These are phyloP conservation scores for Candida broadrunensis DNA, from an alignment of 805 yeast genomes.

Conservation along the genomic window DNA sequence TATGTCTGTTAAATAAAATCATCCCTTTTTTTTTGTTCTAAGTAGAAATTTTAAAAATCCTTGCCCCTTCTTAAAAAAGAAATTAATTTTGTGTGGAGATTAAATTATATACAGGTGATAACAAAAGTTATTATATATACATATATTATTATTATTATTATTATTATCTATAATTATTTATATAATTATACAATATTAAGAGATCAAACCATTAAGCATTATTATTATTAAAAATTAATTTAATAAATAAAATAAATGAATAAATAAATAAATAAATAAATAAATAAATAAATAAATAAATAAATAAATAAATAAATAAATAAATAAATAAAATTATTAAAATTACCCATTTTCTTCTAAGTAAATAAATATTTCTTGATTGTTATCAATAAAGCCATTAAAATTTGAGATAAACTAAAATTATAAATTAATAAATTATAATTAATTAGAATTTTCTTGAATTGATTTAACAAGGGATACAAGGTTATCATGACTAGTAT, in stretches of 20 bases:
- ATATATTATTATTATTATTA: too few species aligned
- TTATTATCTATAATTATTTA: neutral
- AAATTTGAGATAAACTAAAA: conserved; percentile 14
- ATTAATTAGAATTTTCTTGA: conserved; percentile 23
- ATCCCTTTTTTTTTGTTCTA: too few species aligned
- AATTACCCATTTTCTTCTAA: too few species aligned
- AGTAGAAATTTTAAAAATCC: too few species aligned
- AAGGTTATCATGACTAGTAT: conserved; percentile 45
- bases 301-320: neutral
- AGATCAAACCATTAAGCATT: too few species aligned
- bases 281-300: neutral
- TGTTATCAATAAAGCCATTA: conserved; percentile 3
- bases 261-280: neutral
- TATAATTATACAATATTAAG: too few species aligned
- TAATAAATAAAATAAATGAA: neutral
- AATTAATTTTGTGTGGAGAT: too few species aligned
- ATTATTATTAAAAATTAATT: neutral
- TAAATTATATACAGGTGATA: too few species aligned
- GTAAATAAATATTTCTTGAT: neutral
- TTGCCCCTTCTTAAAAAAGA: too few species aligned
- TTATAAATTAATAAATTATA: conserved; percentile 14
- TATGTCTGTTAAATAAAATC: too few species aligned
- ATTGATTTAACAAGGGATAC: conserved; percentile 45
- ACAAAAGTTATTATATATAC: too few species aligned
- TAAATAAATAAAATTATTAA: neutral